phyloP scores from a whole-genome alignment of 2,329 filamentous ascomycete species.

The Colletotrichum musae region DNA sequence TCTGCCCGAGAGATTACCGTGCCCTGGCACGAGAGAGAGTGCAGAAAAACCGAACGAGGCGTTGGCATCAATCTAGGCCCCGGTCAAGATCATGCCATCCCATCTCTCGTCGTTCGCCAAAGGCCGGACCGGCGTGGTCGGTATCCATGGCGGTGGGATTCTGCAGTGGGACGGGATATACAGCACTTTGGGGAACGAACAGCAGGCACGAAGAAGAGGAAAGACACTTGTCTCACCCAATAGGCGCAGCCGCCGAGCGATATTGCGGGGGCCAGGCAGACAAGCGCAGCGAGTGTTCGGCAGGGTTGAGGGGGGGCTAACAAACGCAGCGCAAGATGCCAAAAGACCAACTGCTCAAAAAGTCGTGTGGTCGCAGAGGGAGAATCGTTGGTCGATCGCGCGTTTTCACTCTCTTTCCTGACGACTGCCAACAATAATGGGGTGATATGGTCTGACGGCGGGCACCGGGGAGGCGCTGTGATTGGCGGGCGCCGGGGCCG shows the following conservation, averaged over 20 bases:
- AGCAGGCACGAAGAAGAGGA: constrained; percentile 1
- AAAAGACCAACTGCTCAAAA: background rate
- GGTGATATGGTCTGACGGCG: constrained; percentile 43
- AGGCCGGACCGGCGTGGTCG: background rate
- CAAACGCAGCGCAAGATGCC: no score
- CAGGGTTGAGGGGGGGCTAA: background rate
- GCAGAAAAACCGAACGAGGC: constrained; percentile 29
- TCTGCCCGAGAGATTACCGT: constrained; percentile 42
- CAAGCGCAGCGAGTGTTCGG: constrained; percentile 12
- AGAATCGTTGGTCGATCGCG: constrained; percentile 26
- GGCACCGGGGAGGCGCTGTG: constrained; percentile 24
- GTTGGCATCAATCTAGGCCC: constrained; percentile 16
- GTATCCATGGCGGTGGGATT: constrained; percentile 23
- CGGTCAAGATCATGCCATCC: constrained; percentile 38
- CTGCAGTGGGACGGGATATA: constrained; percentile 11
- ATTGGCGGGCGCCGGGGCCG: constrained; percentile 31
- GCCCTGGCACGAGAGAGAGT: constrained; percentile 24
- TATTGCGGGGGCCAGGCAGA: background rate
- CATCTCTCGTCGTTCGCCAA: constrained; percentile 31
- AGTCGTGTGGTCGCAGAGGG: background rate
- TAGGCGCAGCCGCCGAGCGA: constrained; percentile 33
- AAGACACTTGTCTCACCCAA: constrained; percentile 27
- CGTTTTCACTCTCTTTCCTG: constrained; percentile 38
- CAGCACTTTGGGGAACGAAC: background rate
- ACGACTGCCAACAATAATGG: constrained; percentile 39